A percentile compares a stretch with the other conserved stretches of the same genome.
Conservation (phyloP, 1,139 yeast species). For the Yamadazyma diddensiae region DNA sequence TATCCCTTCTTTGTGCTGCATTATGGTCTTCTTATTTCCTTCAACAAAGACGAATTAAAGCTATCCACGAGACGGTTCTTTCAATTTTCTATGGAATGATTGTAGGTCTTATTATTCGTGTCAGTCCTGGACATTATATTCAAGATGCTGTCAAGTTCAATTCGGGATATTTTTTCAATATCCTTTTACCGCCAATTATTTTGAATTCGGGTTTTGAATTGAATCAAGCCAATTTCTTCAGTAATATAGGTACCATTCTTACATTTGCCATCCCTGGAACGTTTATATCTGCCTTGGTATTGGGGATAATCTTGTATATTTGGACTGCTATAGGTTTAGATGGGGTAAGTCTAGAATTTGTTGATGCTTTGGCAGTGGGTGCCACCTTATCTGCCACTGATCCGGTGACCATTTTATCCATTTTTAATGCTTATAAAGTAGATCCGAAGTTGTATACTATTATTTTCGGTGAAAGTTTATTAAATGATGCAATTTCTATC, state of each 20-base stretch:
- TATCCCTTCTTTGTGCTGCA: constrained; percentile 79
- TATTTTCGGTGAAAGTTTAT: constrained; percentile 91
- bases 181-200: constrained; percentile 92
- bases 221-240: constrained; percentile 91
- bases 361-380: constrained; percentile 95
- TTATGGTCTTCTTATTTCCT: constrained; percentile 93
- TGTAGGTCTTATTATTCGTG: constrained; percentile 85
- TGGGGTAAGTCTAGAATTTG: constrained; percentile 82
- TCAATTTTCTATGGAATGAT: constrained; percentile 97
- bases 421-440: constrained; percentile 94
- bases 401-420: constrained; percentile 94
- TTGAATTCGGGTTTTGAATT: constrained; percentile 94
- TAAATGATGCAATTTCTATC: constrained; percentile 96
- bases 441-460: constrained; percentile 97
- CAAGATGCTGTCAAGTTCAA: constrained; percentile 97
- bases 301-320: constrained; percentile 78
- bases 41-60: constrained; percentile 87
- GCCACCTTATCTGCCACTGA: constrained; percentile 98
- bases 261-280: constrained; percentile 98
- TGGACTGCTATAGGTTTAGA: constrained; percentile 95
- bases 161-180: constrained; percentile 90
- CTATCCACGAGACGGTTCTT: constrained; percentile 93
- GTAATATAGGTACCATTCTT: constrained; percentile 86
- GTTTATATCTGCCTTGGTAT: constrained; percentile 81
- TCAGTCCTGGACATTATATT: constrained; percentile 93